Percentiles rank a stretch among this genome's conserved stretches.
These are phyloP conservation scores for Pestalotiopsis sp. DNA, from an alignment of 2,329 filamentous ascomycete species.

Conservation along the genomic window DNA sequence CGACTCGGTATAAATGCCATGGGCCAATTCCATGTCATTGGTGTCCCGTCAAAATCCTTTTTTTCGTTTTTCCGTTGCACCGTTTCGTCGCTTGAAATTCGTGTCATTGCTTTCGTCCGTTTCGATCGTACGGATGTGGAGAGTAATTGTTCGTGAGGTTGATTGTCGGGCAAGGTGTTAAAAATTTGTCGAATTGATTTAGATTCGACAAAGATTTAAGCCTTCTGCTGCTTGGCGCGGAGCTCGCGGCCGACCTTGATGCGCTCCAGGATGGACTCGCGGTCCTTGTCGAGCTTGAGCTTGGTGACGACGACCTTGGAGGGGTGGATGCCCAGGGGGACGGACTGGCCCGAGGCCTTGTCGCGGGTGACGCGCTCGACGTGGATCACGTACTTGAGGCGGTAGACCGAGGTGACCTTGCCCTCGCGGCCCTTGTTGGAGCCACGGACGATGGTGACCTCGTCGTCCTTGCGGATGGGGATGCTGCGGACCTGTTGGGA, in stretches of 20 bases:
- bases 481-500: conserved; percentile 79
- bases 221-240: conserved; percentile 71
- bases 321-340: conserved; percentile 91
- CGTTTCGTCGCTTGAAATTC: conserved; percentile 19
- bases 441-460: conserved; percentile 86
- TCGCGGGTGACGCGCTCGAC: conserved; percentile 95
- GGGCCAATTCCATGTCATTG: conserved; percentile 7
- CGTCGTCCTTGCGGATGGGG: conserved; percentile 96
- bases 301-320: conserved; percentile 99
- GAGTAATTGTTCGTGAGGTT: background rate
- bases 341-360: conserved; percentile 95
- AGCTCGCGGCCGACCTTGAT: conserved; percentile 80
- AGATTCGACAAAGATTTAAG: conserved; percentile 36
- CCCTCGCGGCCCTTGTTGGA: conserved; percentile 97
- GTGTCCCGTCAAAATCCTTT: background rate
- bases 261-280: conserved; percentile 84
- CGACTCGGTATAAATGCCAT: conserved; percentile 13
- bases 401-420: conserved; percentile 97
- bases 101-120: conserved; percentile 8
- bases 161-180: background rate
- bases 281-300: conserved; percentile 97
- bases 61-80: background rate
- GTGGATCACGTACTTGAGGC: conserved; percentile 97
- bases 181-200: background rate
- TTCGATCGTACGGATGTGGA: conserved; percentile 11